These are phyloP conservation scores for Canna indica DNA, from an alignment of 176 grass and related monocot species.

Conservation along the genomic window DNA sequence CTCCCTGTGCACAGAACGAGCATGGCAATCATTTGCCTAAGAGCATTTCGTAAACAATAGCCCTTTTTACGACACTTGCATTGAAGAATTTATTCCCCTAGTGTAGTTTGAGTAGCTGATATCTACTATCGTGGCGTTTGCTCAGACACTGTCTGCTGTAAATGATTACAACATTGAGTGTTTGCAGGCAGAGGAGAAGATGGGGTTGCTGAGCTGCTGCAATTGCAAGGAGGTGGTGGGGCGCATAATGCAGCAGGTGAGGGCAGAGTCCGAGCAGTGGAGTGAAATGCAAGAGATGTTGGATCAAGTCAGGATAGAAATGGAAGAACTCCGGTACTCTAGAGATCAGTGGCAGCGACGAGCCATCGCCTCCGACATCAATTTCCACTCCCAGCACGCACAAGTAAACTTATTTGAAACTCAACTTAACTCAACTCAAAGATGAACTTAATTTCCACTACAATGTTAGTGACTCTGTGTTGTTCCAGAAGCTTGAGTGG, in stretches of 20 bases:
- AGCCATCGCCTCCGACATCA: constrained; percentile 61
- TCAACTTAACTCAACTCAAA: not conserved
- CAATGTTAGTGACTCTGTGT: not conserved
- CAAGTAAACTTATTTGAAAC: constrained; percentile 41
- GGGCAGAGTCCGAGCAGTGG: constrained; percentile 77
- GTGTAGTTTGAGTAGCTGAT: too few species aligned
- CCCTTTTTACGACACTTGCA: too few species aligned
- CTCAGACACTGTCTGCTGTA: not conserved
- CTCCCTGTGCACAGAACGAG: not conserved
- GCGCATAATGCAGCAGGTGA: constrained; percentile 90
- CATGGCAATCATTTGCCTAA: not conserved
- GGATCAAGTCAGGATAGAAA: constrained; percentile 80
- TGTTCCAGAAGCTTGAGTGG: constrained; percentile 64
- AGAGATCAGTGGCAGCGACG: constrained; percentile 65
- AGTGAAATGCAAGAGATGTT: constrained; percentile 90
- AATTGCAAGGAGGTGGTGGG: constrained; percentile 66
- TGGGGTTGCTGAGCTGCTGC: constrained; percentile 41
- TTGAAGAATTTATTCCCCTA: too few species aligned
- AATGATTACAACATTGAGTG: not conserved
- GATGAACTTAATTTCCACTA: too few species aligned
- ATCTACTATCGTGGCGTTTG: too few species aligned
- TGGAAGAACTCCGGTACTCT: constrained; percentile 71
- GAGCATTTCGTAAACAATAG: too few species aligned
- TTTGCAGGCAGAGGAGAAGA: constrained; percentile 33
- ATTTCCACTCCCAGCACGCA: constrained; percentile 50